A percentile compares a stretch with the other conserved stretches of the same genome.
Conservation (phyloP, 164 flowering plant species). For the Stephania yunnanensis region DNA sequence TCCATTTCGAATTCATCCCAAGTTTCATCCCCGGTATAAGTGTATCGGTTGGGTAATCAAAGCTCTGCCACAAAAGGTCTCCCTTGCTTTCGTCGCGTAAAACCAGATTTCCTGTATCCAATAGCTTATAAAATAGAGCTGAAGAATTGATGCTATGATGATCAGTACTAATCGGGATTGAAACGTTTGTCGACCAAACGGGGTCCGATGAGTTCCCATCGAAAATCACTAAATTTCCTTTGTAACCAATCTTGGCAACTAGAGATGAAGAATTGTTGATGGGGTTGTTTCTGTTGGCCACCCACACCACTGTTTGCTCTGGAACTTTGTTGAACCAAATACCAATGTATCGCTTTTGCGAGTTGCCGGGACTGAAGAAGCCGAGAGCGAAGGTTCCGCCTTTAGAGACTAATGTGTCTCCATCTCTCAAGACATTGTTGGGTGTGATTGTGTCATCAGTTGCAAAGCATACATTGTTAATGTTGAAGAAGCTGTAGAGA, state of each 20-base stretch:
- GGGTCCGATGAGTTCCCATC: constrained; percentile 12
- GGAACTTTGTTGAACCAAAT: constrained; percentile 38
- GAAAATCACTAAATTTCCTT: constrained; percentile 15
- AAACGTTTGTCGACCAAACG: constrained; percentile 29
- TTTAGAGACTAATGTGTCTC: constrained; percentile 27
- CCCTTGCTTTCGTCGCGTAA: constrained; percentile 1
- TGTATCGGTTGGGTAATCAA: not conserved
- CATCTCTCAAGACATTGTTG: constrained; percentile 13
- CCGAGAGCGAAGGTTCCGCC: constrained; percentile 31
- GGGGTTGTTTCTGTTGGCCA: constrained; percentile 49
- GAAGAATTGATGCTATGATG: not conserved
- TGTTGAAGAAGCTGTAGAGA: too few relatives aligned
- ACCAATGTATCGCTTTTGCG: constrained; percentile 32
- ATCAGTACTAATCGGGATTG: too few relatives aligned
- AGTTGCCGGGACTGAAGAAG: constrained; percentile 37
- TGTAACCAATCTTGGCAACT: constrained; percentile 17
- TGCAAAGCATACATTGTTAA: too few relatives aligned
- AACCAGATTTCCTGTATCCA: constrained; percentile 48
- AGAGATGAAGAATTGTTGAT: constrained; percentile 30
- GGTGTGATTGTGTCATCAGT: not conserved
- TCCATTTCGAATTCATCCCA: constrained; percentile 31
- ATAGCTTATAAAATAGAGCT: constrained; percentile 22
- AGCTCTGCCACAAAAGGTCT: not conserved
- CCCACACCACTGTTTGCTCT: constrained; percentile 38
- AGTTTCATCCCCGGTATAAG: constrained; percentile 14